A percentile compares a stretch with the other conserved stretches of the same genome.
Evolutionary conservation across 371 early-diverging fungal species (phyloP).

Genomic region (Mortierella sp.): DNA sequence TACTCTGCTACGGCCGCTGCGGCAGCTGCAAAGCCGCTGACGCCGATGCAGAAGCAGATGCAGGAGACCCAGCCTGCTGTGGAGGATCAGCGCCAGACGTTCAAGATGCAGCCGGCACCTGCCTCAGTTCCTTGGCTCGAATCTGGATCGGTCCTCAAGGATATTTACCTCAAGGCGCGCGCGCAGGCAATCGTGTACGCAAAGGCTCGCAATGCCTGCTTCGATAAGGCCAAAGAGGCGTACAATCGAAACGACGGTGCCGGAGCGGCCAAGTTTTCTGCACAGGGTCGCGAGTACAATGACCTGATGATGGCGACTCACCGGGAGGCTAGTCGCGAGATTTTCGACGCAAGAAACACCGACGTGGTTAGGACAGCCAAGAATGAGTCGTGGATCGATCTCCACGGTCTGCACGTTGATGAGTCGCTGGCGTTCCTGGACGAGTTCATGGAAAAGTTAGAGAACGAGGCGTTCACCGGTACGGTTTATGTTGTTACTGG

Average conservation of each 20-base stretch:
- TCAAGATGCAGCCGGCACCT: conserved; percentile 53
- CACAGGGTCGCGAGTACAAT: conserved; percentile 72
- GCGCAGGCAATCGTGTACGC: conserved; percentile 71
- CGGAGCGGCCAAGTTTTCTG: conserved; percentile 66
- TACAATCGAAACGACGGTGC: conserved; percentile 72
- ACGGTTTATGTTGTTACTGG: conserved; percentile 69
- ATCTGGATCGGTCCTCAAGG: conserved; percentile 65
- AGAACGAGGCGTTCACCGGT: conserved; percentile 59
- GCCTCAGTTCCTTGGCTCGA: conserved; percentile 71
- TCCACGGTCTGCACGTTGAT: conserved; percentile 74
- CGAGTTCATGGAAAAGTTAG: conserved; percentile 63
- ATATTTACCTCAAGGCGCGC: conserved; percentile 64
- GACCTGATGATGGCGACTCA: conserved; percentile 72
- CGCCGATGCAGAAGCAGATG: conserved; percentile 28
- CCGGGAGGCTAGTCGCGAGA: conserved; percentile 69
- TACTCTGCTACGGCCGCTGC: conserved; percentile 54
- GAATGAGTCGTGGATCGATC: conserved; percentile 67
- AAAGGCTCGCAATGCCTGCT: conserved; percentile 70
- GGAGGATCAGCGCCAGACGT: conserved; percentile 29
- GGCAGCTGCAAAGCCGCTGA: conserved; percentile 50
- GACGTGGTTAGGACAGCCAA: conserved; percentile 53
- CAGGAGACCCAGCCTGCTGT: neutral
- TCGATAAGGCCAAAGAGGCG: conserved; percentile 68
- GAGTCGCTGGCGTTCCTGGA: conserved; percentile 69
- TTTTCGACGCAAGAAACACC: conserved; percentile 67